Conservation (phyloP, 305 asterid species). For the Plantago rigida region DNA sequence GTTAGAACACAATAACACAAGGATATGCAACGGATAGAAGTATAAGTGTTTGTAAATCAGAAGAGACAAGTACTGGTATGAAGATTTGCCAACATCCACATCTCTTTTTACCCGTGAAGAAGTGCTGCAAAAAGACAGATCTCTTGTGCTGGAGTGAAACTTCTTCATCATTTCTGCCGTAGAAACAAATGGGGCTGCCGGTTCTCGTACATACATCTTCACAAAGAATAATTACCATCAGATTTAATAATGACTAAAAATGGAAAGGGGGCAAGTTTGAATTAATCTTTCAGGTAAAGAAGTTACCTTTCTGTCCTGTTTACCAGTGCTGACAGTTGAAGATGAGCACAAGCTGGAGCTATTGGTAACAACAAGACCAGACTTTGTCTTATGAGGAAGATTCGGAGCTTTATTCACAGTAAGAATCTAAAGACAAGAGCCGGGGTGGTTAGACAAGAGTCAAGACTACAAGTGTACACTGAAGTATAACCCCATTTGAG, state of each 20-base stretch:
- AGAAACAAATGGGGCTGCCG: conserved; percentile 67
- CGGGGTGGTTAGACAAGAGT: neutral
- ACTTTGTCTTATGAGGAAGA: conserved; percentile 68
- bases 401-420: conserved; percentile 50
- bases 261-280: no score
- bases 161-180: conserved; percentile 84
- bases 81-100: neutral
- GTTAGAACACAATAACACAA: neutral
- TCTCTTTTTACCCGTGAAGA: conserved; percentile 45
- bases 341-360: conserved; percentile 34
- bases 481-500: neutral
- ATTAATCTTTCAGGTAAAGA: neutral
- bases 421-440: conserved; percentile 44
- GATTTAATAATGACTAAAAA: conserved; percentile 1
- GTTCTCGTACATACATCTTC: conserved; percentile 68
- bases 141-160: conserved; percentile 73
- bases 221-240: conserved; percentile 2
- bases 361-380: conserved; percentile 36
- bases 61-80: no score
- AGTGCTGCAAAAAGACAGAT: conserved; percentile 35
- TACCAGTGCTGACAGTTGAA: conserved; percentile 44
- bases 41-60: no score
- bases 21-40: neutral
- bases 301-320: conserved; percentile 61
- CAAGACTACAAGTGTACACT: neutral